Evolutionary conservation across 2,329 filamentous ascomycete genomes (phyloP).

Genomic region (Alternaria hordeiaustralica): DNA sequence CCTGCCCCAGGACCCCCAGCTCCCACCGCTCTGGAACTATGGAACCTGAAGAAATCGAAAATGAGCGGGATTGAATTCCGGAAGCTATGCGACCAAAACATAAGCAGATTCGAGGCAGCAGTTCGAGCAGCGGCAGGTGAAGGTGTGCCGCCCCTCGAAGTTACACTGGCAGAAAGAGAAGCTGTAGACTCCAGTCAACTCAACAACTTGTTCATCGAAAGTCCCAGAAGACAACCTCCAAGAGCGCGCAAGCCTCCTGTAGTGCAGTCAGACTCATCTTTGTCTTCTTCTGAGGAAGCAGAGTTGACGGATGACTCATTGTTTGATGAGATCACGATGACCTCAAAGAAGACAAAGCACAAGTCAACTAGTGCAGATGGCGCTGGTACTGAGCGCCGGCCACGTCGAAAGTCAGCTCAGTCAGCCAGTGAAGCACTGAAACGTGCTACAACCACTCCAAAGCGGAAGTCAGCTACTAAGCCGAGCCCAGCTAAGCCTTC

Average conservation of each 20-base stretch:
- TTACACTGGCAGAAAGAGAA: neutral
- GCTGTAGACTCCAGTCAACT: constrained; percentile 10
- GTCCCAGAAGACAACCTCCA: neutral
- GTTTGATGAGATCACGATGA: constrained; percentile 6
- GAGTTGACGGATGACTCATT: constrained; percentile 11
- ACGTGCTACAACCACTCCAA: neutral
- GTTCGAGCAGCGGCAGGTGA: constrained; percentile 1
- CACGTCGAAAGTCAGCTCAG: neutral
- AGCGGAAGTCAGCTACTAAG: neutral
- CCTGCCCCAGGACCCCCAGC: neutral
- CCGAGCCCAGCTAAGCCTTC: neutral
- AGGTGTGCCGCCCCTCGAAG: neutral
- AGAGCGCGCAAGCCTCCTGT: constrained; percentile 18
- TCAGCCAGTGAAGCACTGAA: neutral
- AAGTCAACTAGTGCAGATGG: neutral
- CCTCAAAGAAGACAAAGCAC: neutral
- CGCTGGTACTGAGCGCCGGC: neutral
- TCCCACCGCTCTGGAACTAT: neutral
- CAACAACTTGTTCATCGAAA: constrained; percentile 8
- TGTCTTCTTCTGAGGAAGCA: constrained; percentile 7
- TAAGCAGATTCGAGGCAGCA: constrained; percentile 22
- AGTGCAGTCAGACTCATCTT: constrained; percentile 23
- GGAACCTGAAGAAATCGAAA: neutral
- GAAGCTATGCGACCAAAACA: constrained; percentile 13
- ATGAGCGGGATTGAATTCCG: neutral